phyloP scores from a whole-genome alignment of 441 rosid genomes.

The Adansonia rubrostipa region DNA sequence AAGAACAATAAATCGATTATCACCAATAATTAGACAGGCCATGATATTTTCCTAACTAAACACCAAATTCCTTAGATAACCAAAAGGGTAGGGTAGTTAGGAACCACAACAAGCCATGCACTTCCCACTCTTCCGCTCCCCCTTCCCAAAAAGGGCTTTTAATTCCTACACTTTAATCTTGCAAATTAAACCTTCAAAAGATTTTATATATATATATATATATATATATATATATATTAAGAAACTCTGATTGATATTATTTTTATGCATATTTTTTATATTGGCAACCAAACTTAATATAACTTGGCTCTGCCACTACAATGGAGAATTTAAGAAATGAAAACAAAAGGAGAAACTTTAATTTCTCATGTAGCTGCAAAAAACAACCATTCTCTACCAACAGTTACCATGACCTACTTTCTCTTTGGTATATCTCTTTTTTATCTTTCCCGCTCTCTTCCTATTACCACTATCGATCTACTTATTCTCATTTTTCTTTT shows the following conservation, averaged over 20 bases:
- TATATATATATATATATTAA: background rate
- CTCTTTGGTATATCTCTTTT: background rate
- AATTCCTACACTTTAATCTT: background rate
- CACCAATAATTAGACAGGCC: background rate
- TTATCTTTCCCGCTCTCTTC: background rate
- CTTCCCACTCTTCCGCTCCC: too few relatives aligned
- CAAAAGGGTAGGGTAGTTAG: background rate
- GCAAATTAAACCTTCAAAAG: background rate
- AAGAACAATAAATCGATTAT: background rate
- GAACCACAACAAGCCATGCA: background rate
- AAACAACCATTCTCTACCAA: too few relatives aligned
- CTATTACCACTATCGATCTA: background rate
- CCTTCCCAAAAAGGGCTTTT: too few relatives aligned
- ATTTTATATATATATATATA: background rate
- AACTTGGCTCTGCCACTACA: background rate
- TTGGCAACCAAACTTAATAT: background rate
- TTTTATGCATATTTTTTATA: background rate
- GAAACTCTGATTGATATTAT: background rate
- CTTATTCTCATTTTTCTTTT: background rate
- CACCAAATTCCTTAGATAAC: background rate
- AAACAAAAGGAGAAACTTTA: background rate
- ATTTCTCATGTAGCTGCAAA: background rate
- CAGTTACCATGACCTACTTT: background rate
- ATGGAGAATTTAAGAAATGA: background rate
- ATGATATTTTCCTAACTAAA: background rate